phyloP scores from a whole-genome alignment of 2,329 filamentous ascomycete genomes.

The Orbilia ellipsospora region DNA sequence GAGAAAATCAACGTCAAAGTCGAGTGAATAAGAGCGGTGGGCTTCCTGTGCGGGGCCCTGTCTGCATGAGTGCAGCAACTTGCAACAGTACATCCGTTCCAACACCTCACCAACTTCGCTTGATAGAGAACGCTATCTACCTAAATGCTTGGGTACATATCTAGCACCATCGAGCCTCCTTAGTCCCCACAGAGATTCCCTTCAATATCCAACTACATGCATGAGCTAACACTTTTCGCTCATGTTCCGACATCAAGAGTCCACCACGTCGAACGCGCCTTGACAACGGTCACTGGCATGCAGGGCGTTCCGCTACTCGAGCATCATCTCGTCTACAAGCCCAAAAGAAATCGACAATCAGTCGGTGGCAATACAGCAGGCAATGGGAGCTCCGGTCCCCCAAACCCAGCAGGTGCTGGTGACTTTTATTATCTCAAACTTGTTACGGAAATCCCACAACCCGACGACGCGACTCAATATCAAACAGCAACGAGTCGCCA shows the following conservation, averaged over 20 bases:
- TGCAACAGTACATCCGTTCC: no score
- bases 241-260: conserved; percentile 57
- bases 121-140: no score
- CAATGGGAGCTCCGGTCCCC: conserved; percentile 21
- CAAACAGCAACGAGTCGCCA: not conserved
- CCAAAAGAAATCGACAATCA: conserved; percentile 55
- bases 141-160: no score
- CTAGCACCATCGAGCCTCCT: no score
- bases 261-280: conserved; percentile 56
- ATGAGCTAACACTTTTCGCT: conserved; percentile 59
- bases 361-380: conserved; percentile 15
- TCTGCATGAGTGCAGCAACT: no score
- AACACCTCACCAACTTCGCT: no score
- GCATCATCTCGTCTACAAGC: conserved; percentile 59
- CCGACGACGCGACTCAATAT: not conserved
- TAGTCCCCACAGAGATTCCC: not conserved
- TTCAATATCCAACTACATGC: conserved; percentile 32
- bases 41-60: no score
- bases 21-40: no score
- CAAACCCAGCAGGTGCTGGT: conserved; percentile 31
- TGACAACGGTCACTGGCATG: conserved; percentile 58
- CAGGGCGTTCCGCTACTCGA: conserved; percentile 55
- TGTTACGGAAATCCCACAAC: conserved; percentile 53
- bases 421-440: conserved; percentile 59
- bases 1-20: no score